Evolutionary conservation across 2,329 filamentous ascomycete genomes (phyloP).

Genomic region (Monilinia fructigena): DNA sequence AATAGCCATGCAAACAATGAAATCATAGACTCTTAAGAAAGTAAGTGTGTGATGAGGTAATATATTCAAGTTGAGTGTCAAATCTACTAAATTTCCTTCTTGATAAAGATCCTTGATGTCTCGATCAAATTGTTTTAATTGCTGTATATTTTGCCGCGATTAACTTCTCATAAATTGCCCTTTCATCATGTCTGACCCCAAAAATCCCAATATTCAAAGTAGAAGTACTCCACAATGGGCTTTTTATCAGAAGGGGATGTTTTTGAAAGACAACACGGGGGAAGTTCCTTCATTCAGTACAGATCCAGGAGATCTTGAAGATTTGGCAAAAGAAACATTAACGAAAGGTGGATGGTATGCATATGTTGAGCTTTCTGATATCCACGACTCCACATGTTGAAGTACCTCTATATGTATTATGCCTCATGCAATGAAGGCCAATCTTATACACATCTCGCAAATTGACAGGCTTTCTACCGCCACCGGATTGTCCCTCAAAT

Average conservation of each 20-base stretch:
- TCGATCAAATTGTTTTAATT: background rate
- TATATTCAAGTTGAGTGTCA: constrained; percentile 11
- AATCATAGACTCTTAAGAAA: constrained; percentile 14
- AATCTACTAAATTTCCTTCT: background rate
- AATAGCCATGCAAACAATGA: constrained; percentile 3
- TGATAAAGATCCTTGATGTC: background rate
- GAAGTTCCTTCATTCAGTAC: constrained; percentile 53
- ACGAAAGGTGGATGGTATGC: constrained; percentile 50
- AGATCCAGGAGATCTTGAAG: constrained; percentile 57
- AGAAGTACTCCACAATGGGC: constrained; percentile 54
- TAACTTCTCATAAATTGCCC: background rate
- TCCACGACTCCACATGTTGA: background rate
- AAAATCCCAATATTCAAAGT: constrained; percentile 51
- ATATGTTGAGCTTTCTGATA: constrained; percentile 32
- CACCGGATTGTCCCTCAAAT: constrained; percentile 61
- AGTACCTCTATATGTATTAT: constrained; percentile 45
- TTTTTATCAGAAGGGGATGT: constrained; percentile 55
- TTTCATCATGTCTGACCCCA: constrained; percentile 44
- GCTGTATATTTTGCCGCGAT: no score
- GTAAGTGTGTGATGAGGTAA: background rate
- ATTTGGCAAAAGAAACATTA: constrained; percentile 54
- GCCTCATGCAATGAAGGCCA: constrained; percentile 57
- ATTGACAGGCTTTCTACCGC: constrained; percentile 62
- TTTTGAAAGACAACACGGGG: constrained; percentile 52
- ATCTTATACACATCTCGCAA: constrained; percentile 53